A percentile compares a stretch with the other conserved stretches of the same genome.
Conservation (phyloP, 2,329 filamentous ascomycete species). For the Aureobasidium sp. region DNA sequence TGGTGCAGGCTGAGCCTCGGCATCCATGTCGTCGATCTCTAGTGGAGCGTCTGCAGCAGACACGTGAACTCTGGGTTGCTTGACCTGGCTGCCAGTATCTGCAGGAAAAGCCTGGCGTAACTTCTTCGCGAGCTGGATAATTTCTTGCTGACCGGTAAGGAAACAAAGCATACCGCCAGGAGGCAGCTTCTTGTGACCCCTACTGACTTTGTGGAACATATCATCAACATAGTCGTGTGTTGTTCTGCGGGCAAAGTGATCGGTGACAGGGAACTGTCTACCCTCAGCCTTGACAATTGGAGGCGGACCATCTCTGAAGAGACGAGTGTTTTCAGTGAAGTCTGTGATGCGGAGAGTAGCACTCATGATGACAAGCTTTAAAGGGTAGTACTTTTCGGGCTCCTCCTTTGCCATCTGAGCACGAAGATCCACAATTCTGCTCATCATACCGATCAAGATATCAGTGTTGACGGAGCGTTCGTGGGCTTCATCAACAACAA, state of each 20-base stretch:
- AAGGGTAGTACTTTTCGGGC: slow-evolving; percentile 57
- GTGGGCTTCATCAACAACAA: slow-evolving; percentile 95
- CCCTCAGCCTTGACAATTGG: slow-evolving; percentile 87
- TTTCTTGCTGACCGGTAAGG: slow-evolving; percentile 88
- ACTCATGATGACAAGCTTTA: slow-evolving; percentile 98
- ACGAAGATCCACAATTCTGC: slow-evolving; percentile 79
- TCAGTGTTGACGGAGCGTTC: slow-evolving; percentile 97
- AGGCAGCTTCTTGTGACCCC: slow-evolving; percentile 83
- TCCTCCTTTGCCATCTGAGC: slow-evolving; percentile 68
- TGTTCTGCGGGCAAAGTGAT: slow-evolving; percentile 80
- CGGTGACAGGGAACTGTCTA: slow-evolving; percentile 80
- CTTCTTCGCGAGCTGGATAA: slow-evolving; percentile 70
- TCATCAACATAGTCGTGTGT: slow-evolving; percentile 86
- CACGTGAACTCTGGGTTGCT: slow-evolving; percentile 62
- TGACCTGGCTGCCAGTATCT: slow-evolving; percentile 40
- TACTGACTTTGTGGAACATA: slow-evolving; percentile 75
- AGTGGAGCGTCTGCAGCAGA: slow-evolving; percentile 62
- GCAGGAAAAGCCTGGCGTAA: slow-evolving; percentile 61
- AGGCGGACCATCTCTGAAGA: slow-evolving; percentile 68
- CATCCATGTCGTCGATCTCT: slow-evolving; percentile 80
- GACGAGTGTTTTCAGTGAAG: slow-evolving; percentile 71
- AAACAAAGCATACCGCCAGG: slow-evolving; percentile 90
- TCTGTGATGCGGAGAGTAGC: slow-evolving; percentile 88
- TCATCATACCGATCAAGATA: slow-evolving; percentile 95
- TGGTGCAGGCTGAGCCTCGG: slow-evolving; percentile 32